phyloP scores from a whole-genome alignment of 352 stramenopile species.

The Plasmopara muralis region DNA sequence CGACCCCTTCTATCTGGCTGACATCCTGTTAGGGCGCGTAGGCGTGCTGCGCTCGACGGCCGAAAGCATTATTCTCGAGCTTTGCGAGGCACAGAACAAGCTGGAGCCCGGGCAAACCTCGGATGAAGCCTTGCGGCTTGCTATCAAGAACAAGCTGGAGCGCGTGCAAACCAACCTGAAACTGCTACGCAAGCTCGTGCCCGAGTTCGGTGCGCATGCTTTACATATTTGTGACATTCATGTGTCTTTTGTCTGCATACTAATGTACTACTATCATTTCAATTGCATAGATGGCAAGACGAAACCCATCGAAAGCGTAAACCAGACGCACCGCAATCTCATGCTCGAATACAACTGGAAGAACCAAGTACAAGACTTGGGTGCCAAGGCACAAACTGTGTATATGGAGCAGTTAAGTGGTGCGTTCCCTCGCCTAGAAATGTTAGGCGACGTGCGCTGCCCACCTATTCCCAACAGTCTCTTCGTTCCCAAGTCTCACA shows the following conservation, averaged over 20 bases:
- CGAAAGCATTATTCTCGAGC: constrained; percentile 81
- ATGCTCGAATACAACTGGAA: constrained; percentile 89
- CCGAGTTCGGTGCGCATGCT: constrained; percentile 56
- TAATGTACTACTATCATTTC: neutral
- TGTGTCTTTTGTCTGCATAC: neutral
- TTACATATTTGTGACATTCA: neutral
- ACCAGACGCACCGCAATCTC: constrained; percentile 81
- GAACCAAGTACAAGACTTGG: constrained; percentile 85
- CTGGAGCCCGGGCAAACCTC: constrained; percentile 36
- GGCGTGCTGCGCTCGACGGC: constrained; percentile 77
- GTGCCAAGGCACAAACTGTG: constrained; percentile 71
- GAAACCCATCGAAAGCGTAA: constrained; percentile 80
- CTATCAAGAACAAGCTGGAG: constrained; percentile 82
- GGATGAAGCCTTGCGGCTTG: constrained; percentile 64
- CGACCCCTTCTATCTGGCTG: constrained; percentile 81
- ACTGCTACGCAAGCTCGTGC: constrained; percentile 73
- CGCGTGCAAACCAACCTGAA: constrained; percentile 84
- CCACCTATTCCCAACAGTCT: constrained; percentile 56
- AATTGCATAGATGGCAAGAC: constrained; percentile 67
- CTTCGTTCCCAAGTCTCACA: constrained; percentile 79
- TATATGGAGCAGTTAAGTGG: constrained; percentile 66
- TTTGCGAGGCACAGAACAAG: constrained; percentile 66
- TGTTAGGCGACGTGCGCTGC: constrained; percentile 74
- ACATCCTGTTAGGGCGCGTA: constrained; percentile 78
- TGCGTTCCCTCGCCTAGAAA: constrained; percentile 73